Conservation (phyloP, 2,329 filamentous ascomycete genomes). For the Xylariomycetidae sp. region DNA sequence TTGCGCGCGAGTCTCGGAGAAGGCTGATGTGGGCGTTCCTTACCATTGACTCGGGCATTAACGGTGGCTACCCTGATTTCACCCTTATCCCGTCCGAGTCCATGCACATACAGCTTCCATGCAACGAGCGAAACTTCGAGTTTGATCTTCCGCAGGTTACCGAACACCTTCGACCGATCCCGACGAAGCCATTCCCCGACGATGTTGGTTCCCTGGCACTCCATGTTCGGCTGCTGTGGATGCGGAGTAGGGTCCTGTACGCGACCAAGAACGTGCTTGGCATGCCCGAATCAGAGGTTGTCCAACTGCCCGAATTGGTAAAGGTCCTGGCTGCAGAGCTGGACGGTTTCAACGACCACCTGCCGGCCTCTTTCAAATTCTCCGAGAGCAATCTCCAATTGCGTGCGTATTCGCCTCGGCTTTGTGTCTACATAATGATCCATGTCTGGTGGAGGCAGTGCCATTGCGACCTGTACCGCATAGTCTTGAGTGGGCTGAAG, state of each 20-base stretch:
- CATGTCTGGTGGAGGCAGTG: constrained; percentile 56
- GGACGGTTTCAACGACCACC: constrained; percentile 44
- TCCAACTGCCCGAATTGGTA: constrained; percentile 39
- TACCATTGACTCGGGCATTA: constrained; percentile 41
- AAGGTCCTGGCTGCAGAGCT: constrained; percentile 41
- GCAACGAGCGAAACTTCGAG: constrained; percentile 47
- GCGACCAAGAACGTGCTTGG: constrained; percentile 41
- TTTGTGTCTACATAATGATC: constrained; percentile 55
- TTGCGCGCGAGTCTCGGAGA: constrained; percentile 25
- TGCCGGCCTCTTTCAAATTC: constrained; percentile 51
- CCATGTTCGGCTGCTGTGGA: constrained; percentile 49
- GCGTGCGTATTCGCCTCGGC: constrained; percentile 49
- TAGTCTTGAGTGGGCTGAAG: constrained; percentile 44
- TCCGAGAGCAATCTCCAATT: constrained; percentile 50
- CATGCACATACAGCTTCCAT: constrained; percentile 41
- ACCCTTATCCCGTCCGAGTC: constrained; percentile 37
- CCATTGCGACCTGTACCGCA: constrained; percentile 50
- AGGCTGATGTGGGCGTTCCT: constrained; percentile 42
- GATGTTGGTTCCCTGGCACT: constrained; percentile 51
- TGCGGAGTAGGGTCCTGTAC: constrained; percentile 48
- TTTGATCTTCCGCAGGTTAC: constrained; percentile 51
- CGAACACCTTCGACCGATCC: constrained; percentile 37
- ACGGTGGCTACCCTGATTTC: constrained; percentile 40
- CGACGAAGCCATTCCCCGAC: constrained; percentile 41
- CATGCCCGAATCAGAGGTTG: constrained; percentile 38